phyloP scores from a whole-genome alignment of 805 yeast genomes.

The Ogataea degrootiae region DNA sequence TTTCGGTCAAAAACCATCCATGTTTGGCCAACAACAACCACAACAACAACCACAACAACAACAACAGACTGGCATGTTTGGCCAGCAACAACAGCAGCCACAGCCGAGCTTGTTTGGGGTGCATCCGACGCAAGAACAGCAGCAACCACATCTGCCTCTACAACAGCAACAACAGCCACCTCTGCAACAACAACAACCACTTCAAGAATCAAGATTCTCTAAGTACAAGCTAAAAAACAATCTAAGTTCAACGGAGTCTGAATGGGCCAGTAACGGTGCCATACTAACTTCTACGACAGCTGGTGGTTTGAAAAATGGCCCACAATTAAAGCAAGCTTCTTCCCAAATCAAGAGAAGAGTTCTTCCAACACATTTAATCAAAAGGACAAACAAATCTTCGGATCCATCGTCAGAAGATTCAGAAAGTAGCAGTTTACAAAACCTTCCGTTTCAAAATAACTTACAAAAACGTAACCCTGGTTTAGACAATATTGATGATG shows the following conservation, averaged over 20 bases:
- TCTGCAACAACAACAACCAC: background rate
- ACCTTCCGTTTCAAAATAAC: constrained; percentile 21
- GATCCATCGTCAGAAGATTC: constrained; percentile 49
- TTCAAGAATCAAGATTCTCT: constrained; percentile 15
- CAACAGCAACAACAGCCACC: constrained; percentile 4
- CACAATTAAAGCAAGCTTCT: constrained; percentile 27
- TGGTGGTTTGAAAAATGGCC: constrained; percentile 15
- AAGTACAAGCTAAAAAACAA: constrained; percentile 15
- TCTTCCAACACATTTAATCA: constrained; percentile 43
- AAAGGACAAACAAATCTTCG: constrained; percentile 32
- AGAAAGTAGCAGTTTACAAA: constrained; percentile 18
- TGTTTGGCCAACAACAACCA: background rate
- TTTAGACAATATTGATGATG: constrained; percentile 9
- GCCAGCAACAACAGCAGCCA: constrained; percentile 7
- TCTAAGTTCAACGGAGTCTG: constrained; percentile 12
- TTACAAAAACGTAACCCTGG: constrained; percentile 17
- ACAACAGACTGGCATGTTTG: background rate
- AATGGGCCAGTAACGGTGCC: constrained; percentile 8
- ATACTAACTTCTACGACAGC: constrained; percentile 1
- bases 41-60: background rate
- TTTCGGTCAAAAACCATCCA: background rate
- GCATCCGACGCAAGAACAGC: constrained; percentile 3
- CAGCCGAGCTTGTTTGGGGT: background rate
- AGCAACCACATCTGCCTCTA: constrained; percentile 5
- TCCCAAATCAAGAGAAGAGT: constrained; percentile 40